These are phyloP conservation scores for Colletotrichum australisinense DNA, from an alignment of 2,329 filamentous ascomycete species.

Conservation along the genomic window DNA sequence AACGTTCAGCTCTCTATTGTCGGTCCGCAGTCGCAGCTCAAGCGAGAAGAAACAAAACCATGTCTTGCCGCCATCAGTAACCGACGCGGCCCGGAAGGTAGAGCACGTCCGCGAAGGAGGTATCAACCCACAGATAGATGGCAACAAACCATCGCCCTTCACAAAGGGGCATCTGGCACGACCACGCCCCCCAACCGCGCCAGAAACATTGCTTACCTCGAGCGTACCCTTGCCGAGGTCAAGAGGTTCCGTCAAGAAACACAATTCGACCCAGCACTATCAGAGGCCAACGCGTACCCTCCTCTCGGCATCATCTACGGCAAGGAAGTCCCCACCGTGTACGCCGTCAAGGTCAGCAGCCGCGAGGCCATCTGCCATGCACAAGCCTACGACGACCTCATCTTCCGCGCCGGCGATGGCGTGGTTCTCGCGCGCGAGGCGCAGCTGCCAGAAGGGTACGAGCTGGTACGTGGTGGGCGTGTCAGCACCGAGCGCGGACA, in stretches of 20 bases:
- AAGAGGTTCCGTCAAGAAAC: conserved; percentile 83
- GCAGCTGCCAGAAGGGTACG: conserved; percentile 86
- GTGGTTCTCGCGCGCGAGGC: conserved; percentile 88
- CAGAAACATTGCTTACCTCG: conserved; percentile 72
- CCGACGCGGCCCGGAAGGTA: conserved; percentile 42
- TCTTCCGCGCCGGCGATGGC: conserved; percentile 89
- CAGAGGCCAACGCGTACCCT: conserved; percentile 79
- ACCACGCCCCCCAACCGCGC: conserved; percentile 61
- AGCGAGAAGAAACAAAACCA: conserved; percentile 45
- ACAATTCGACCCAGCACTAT: conserved; percentile 68
- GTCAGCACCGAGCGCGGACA: conserved; percentile 88
- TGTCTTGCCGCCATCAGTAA: conserved; percentile 35
- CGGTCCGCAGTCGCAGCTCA: conserved; percentile 57
- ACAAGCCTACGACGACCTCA: conserved; percentile 87
- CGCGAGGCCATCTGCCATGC: conserved; percentile 79
- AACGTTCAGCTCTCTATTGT: conserved; percentile 59
- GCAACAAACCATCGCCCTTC: conserved; percentile 39
- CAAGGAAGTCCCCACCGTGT: conserved; percentile 87
- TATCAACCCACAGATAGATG: conserved; percentile 60
- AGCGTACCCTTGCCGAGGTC: conserved; percentile 77
- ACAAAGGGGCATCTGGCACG: conserved; percentile 40
- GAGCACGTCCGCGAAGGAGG: conserved; percentile 49
- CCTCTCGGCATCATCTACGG: conserved; percentile 87
- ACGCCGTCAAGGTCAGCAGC: conserved; percentile 79
- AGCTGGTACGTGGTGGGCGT: conserved; percentile 77